Conservation (phyloP, 2,329 filamentous ascomycete genomes). For the Rhexocercosporidium sp. region DNA sequence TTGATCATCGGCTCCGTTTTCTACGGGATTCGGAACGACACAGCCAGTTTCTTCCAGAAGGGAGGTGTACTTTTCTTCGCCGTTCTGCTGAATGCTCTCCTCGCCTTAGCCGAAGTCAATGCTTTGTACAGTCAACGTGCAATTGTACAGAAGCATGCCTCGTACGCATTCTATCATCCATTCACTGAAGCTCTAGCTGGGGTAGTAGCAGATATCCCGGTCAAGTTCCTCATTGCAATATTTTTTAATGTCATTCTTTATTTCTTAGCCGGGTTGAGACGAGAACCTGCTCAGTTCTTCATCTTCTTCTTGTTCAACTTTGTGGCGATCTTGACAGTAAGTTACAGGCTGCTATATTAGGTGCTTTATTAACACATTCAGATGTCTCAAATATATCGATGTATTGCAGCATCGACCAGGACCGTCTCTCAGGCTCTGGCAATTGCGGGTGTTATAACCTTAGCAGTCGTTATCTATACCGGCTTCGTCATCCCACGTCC, state of each 20-base stretch:
- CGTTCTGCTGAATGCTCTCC: conserved; percentile 69
- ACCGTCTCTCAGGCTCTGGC: conserved; percentile 71
- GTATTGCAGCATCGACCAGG: conserved; percentile 75
- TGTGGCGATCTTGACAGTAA: conserved; percentile 59
- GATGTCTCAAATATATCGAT: conserved; percentile 72
- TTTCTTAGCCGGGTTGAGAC: conserved; percentile 77
- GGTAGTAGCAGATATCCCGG: conserved; percentile 85
- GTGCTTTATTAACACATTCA: conserved; percentile 54
- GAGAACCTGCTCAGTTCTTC: conserved; percentile 78
- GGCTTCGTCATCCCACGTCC: conserved; percentile 50
- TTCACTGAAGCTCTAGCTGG: conserved; percentile 86
- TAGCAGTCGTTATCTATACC: conserved; percentile 42
- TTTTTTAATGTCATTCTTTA: conserved; percentile 83
- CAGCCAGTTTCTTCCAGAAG: conserved; percentile 64
- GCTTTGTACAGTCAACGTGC: conserved; percentile 80
- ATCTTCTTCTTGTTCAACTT: conserved; percentile 62
- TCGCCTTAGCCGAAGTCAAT: conserved; percentile 68
- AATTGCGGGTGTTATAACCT: conserved; percentile 57
- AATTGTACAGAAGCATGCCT: conserved; percentile 88
- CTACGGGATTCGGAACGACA: conserved; percentile 60
- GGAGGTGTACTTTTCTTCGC: conserved; percentile 72
- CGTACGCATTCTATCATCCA: conserved; percentile 89
- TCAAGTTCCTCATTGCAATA: conserved; percentile 76
- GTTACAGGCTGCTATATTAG: conserved; percentile 46
- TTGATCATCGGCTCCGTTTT: conserved; percentile 69